Percentiles rank a stretch among this genome's conserved stretches.
phyloP scores from a whole-genome alignment of 495 filamentous ascomycete species.

The Tuber microsphaerosporum region DNA sequence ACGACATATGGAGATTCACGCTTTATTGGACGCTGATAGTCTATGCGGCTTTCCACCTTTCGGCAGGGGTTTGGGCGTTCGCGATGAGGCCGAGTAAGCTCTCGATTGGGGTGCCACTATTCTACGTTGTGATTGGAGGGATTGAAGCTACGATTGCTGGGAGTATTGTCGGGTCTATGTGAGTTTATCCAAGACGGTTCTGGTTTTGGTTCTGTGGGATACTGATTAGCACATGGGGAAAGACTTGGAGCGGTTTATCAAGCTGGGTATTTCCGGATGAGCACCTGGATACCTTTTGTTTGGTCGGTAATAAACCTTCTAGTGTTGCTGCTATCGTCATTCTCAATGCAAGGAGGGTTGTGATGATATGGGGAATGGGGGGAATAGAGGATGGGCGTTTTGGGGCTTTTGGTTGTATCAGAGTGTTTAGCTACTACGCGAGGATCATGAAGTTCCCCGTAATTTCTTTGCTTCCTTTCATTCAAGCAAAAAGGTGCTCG shows the following conservation, averaged over 20 bases:
- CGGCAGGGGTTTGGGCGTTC: conserved; percentile 65
- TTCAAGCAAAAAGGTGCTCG: not conserved
- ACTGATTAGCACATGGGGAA: conserved; percentile 34
- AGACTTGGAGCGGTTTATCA: conserved; percentile 85
- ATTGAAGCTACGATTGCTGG: conserved; percentile 79
- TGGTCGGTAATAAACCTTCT: conserved; percentile 89
- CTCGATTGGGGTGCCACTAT: conserved; percentile 54
- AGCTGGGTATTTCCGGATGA: conserved; percentile 75
- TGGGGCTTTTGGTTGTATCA: not conserved
- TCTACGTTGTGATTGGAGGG: conserved; percentile 68
- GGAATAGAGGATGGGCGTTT: not conserved
- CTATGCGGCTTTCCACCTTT: conserved; percentile 59
- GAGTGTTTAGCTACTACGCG: not conserved
- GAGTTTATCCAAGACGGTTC: conserved; percentile 43
- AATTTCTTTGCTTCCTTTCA: not conserved
- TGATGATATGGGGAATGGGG: conserved; percentile 44
- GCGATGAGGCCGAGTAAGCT: conserved; percentile 54
- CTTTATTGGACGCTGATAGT: conserved; percentile 78
- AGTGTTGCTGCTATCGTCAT: conserved; percentile 85
- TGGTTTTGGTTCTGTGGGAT: conserved; percentile 4
- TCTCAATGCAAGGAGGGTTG: conserved; percentile 89
- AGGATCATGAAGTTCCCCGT: not conserved
- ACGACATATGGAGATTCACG: conserved; percentile 87
- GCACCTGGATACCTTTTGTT: conserved; percentile 91
- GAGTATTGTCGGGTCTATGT: conserved; percentile 84